Evolutionary conservation across 129 eudicot genomes (phyloP), one percentile per base, ranked within the genome.

Genomic region (Mikania micrantha): DNA sequence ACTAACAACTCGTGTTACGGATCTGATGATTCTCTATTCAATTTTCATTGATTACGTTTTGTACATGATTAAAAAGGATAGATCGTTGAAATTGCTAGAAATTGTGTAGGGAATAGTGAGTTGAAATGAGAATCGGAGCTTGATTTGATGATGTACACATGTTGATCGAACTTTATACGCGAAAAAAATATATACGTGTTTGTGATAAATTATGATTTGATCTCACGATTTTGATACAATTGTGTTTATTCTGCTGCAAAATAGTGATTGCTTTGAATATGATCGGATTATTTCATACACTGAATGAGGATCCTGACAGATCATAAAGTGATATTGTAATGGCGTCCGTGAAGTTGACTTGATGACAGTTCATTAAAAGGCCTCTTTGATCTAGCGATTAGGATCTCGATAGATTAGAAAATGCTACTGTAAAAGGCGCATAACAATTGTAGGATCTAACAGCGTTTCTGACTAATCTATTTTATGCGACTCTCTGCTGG

Each of bases 11-110:
- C n/a, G n/a, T n/a, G n/a, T n/a, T n/a, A 15, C 24, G 57, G 79
- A 75, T 66, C 79, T 66, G 73, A 75, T 58, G 38, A 29, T 11
- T 39, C 48, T 40, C 15, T 29, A 4, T 0, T 38, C 24, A 35
- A 36, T 60, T 35, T 21, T 44, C 29, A 40, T 60, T 22, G 24
- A 32, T 71, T 15, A 24, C 42, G 22, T 64, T 52, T 53, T 39
- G 59, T 44, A 17, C 24, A 73, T 59, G 60, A 42, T 41, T 29
- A 7, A 38, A n/a, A 35, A 25, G 1, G 9, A 15, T 36, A 13
- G 34, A 53, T 69, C 39, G 9, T 53, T 53, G 36, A 49, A 4
- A 9, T 5, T 1, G 6, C 4, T 41, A 15, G 7, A n/a, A 64
- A 6, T 48, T 21, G 34, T 0, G 29, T n/a, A 29, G 64, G 68